phyloP scores from a whole-genome alignment of 805 yeast species.

The Starmerella tilneyi region DNA sequence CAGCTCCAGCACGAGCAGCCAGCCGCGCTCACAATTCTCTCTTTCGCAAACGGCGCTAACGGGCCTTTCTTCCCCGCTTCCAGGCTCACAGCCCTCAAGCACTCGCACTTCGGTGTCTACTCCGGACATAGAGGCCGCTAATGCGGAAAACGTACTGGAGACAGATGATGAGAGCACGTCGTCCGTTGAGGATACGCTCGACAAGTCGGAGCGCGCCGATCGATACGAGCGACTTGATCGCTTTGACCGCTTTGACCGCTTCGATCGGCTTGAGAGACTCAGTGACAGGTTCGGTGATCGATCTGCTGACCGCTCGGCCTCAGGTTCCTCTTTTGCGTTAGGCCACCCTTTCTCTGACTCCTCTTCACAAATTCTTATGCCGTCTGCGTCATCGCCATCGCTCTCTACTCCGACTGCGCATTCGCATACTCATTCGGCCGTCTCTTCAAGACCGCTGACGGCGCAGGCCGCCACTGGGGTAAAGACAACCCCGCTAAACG shows the following conservation, averaged over 20 bases:
- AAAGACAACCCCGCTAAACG: no score
- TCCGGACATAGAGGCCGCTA: constrained; percentile 1
- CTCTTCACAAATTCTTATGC: no score
- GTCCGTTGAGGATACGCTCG: constrained; percentile 5
- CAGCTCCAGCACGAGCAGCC: constrained; percentile 22
- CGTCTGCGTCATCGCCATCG: background rate
- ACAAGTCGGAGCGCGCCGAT: constrained; percentile 3
- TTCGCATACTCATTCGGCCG: no score
- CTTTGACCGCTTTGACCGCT: background rate
- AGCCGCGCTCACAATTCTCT: constrained; percentile 12
- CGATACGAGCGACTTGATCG: background rate
- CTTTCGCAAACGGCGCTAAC: constrained; percentile 6
- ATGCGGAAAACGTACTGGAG: background rate
- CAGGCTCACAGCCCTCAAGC: constrained; percentile 6
- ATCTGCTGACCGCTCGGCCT: background rate
- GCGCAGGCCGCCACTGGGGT: no score
- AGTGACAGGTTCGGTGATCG: background rate
- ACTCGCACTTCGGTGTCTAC: constrained; percentile 11
- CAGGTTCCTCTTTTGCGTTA: background rate
- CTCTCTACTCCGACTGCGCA: no score
- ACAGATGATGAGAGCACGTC: constrained; percentile 9
- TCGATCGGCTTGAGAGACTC: no score
- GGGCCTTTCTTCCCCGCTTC: background rate
- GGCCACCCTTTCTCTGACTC: background rate
- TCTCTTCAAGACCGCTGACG: no score